Percentiles rank a stretch among this genome's conserved stretches.
These are phyloP conservation scores for Mucor velutinosus DNA, from an alignment of 371 early-diverging fungal species.

Conservation along the genomic window DNA sequence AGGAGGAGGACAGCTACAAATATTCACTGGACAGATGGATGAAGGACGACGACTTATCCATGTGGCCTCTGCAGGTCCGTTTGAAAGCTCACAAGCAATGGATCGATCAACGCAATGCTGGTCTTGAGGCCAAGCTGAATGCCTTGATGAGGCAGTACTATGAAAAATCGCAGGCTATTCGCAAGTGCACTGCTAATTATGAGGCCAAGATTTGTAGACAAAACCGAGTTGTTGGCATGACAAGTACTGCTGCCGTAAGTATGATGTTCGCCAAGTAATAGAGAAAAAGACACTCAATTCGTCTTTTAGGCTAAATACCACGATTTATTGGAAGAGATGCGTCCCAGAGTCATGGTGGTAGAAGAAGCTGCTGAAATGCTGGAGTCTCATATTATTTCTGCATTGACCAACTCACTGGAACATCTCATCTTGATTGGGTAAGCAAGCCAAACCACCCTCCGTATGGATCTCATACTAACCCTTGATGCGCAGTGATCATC, in stretches of 20 bases:
- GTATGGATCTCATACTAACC: background rate
- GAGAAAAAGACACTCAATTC: background rate
- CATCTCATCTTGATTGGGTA: conserved; percentile 75
- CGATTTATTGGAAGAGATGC: conserved; percentile 50
- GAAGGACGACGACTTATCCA: conserved; percentile 52
- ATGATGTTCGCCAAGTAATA: background rate
- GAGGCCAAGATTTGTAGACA: conserved; percentile 54
- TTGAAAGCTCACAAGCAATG: conserved; percentile 59
- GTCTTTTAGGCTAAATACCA: conserved; percentile 61
- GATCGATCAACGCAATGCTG: conserved; percentile 43
- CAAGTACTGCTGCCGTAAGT: conserved; percentile 73
- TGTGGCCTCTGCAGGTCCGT: conserved; percentile 58
- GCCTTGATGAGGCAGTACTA: conserved; percentile 39
- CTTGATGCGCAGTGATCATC: conserved; percentile 56
- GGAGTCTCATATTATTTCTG: conserved; percentile 70
- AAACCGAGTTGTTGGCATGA: conserved; percentile 66
- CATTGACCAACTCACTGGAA: conserved; percentile 56
- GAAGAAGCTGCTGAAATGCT: conserved; percentile 81
- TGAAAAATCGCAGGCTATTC: conserved; percentile 46
- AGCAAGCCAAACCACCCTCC: background rate
- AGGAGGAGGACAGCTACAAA: conserved; percentile 4
- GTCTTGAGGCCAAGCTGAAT: conserved; percentile 30
- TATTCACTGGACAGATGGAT: conserved; percentile 42
- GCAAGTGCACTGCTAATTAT: conserved; percentile 28
- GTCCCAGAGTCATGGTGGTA: conserved; percentile 60